A percentile compares a stretch with the other conserved stretches of the same genome.
These are phyloP conservation scores for Rhytidiadelphus loreus DNA, from an alignment of 225 moss, liverwort and hornwort genomes.

Conservation along the genomic window DNA sequence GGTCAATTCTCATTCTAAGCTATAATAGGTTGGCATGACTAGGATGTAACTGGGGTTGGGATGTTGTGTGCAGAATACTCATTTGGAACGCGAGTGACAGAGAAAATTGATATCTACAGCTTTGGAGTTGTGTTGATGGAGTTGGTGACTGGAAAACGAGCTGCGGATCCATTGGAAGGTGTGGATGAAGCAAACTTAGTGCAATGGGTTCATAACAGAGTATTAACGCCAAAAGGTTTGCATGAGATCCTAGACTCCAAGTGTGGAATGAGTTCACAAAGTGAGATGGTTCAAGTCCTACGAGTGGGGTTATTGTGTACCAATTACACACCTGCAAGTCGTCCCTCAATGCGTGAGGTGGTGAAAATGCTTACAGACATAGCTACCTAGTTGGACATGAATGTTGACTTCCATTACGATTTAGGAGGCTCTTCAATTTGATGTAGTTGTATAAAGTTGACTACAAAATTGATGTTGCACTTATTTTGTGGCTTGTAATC, in stretches of 20 bases:
- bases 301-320: not conserved
- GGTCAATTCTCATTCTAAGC: rapidly evolving
- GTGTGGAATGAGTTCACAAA: not conserved
- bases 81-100: rapidly evolving
- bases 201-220: not conserved
- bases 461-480: rapidly evolving
- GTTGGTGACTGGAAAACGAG: not conserved
- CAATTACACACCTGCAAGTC: not conserved
- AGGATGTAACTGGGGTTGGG: rapidly evolving
- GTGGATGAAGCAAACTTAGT: not conserved
- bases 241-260: not conserved
- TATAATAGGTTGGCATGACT: rapidly evolving
- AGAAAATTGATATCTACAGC: not conserved
- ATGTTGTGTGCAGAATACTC: not conserved
- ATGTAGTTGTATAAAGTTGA: not conserved
- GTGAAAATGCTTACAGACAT: not conserved
- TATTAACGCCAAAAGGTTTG: rapidly evolving
- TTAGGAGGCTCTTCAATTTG: rapidly evolving
- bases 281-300: not conserved
- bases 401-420: rapidly evolving
- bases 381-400: not conserved
- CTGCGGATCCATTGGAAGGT: rapidly evolving
- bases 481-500: not conserved
- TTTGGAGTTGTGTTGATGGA: not conserved
- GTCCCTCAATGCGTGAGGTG: not conserved